Evolutionary conservation across 1,139 yeast genomes (phyloP), one percentile per base, ranked within the genome.

Genomic region (Suhomyces terraborum): DNA sequence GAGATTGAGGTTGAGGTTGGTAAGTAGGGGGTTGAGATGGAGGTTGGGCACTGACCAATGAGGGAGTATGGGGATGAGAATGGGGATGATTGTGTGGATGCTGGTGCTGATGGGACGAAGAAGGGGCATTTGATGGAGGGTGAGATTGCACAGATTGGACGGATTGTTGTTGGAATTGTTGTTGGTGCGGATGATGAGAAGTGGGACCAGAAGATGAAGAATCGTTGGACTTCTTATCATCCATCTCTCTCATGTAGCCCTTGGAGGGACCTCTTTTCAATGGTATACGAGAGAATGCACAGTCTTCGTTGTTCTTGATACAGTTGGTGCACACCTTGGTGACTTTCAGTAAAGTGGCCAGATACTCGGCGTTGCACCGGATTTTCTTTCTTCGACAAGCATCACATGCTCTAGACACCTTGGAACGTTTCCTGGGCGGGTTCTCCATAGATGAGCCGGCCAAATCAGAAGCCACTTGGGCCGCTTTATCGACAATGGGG

Each of bases 181-280:
- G 22, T 9, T 30, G 32, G 12, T 8, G 22, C 7, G 19, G 22
- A 20, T 12, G 32, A 8, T 19, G 32, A 13, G 24, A 13, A 14
- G n/a, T 22, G 21, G 14, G 3, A 9, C 8, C 3, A 7, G 35
- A 5, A 10, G 14, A 5, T n/a, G n/a, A 14, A 22, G 27, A 10
- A 22, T 32, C 35, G 13, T 9, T 14, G 21, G 41, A 36, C 27
- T 42, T 50, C 41, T 62, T 63, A 21, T 70, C 77, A 40, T 67
- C 77, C 39, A 60, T 53, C 40, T 68, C 75, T 33, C 77, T 62
- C 8, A 74, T 69, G 52, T 79, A 82, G 1, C 91, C 91, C 55
- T 84, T 84, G 1, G 85, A 74, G 0, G 94, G 94, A 0, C 93
- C 94, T 50, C 94, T 64, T 55, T 84, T 85, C 59, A 84, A 59